Evolutionary conservation across 2,329 filamentous ascomycete species (phyloP).

Genomic region (Fragosphaeria purpurea): DNA sequence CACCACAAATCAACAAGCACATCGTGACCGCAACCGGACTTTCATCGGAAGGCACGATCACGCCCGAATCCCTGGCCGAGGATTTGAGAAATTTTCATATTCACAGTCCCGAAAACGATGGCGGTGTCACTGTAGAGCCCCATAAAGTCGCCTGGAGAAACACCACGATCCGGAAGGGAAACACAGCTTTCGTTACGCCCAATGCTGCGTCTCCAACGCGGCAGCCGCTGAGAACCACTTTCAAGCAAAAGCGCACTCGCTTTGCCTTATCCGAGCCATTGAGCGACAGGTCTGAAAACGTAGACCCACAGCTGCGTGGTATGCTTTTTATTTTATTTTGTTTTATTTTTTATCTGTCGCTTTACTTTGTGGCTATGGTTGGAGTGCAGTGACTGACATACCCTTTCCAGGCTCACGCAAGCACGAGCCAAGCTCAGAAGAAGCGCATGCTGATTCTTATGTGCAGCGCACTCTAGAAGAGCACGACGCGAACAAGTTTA

Average conservation of each 20-base stretch:
- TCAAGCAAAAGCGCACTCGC: constrained; percentile 3
- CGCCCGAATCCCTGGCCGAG: constrained; percentile 21
- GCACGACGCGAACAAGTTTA: constrained; percentile 39
- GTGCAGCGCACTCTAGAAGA: constrained; percentile 14
- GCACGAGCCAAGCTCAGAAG: constrained; percentile 3
- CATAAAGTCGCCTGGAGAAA: background rate
- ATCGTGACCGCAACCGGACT: no score
- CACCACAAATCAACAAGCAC: background rate
- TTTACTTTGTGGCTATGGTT: no score
- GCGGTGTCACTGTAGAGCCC: background rate
- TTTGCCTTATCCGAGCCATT: constrained; percentile 4
- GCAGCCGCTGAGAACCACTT: background rate
- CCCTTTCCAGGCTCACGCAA: background rate
- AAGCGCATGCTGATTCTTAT: background rate
- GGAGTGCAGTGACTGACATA: background rate
- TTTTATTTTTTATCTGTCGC: background rate
- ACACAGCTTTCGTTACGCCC: background rate
- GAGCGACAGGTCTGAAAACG: background rate
- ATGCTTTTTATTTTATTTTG: background rate
- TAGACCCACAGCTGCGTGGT: background rate
- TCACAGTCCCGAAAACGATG: constrained; percentile 7
- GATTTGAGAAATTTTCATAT: constrained; percentile 25
- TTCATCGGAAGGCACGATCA: background rate
- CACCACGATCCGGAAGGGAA: background rate
- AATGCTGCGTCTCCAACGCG: background rate